Evolutionary conservation across 139 green algal genomes (phyloP).

Genomic region (Chlamydomonas applanata): DNA sequence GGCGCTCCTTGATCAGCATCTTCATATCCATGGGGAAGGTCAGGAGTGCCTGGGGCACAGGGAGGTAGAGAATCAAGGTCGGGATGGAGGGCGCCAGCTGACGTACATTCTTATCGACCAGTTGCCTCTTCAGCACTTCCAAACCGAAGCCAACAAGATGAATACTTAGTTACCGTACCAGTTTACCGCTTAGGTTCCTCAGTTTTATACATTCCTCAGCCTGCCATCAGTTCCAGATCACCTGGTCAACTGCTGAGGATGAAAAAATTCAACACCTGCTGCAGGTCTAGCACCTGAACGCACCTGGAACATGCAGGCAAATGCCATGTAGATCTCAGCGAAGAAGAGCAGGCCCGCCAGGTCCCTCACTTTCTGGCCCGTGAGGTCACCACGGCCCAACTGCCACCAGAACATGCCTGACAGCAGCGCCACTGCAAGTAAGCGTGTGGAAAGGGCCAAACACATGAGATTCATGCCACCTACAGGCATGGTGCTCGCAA

Average conservation of each 20-base stretch:
- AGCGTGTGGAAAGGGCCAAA: too few relatives aligned
- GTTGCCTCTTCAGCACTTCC: too few relatives aligned
- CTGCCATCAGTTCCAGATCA: background rate
- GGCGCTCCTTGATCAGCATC: slow-evolving; percentile 63
- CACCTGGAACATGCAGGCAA: slow-evolving; percentile 43
- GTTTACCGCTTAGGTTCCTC: background rate
- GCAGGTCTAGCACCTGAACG: background rate
- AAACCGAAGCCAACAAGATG: background rate
- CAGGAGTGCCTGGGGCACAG: slow-evolving; percentile 34
- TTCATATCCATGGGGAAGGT: slow-evolving; percentile 54
- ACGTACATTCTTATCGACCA: too few relatives aligned
- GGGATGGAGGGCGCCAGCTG: background rate
- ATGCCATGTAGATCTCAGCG: slow-evolving; percentile 47
- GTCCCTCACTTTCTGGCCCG: background rate
- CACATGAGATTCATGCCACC: too few relatives aligned
- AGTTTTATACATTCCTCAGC: background rate
- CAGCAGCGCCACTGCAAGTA: slow-evolving; percentile 15
- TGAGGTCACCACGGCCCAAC: background rate
- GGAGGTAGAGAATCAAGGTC: background rate
- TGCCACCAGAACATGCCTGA: slow-evolving; percentile 50
- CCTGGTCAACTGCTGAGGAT: background rate
- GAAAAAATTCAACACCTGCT: background rate
- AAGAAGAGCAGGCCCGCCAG: slow-evolving; percentile 58
- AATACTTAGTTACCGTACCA: slow-evolving; percentile 14
- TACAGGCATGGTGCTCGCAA: too few relatives aligned